Evolutionary conservation across 169 alveolate species (phyloP), one percentile per base, ranked within the genome.

Genomic region (Eimeria tenella): DNA sequence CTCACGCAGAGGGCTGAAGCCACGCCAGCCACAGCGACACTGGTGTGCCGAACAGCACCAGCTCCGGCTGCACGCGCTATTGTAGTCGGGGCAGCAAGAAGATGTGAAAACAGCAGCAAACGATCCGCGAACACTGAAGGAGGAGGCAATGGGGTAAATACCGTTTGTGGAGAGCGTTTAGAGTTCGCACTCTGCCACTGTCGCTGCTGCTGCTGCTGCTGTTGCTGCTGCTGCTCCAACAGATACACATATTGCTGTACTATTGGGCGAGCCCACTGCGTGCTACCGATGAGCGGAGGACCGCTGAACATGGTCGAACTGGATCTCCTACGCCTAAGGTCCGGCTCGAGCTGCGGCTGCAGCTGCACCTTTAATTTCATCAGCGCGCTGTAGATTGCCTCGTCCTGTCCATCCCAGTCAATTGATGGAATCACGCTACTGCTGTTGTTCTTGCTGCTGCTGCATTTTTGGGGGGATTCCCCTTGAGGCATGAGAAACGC

Each of bases 401-500:
- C 89, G 60, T 81, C 89, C 50, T 81, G 89, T 9, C 89, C 89
- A 62, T 81, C 73, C 89, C 89, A 81, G 89, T 81, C 89, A 25
- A 81, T n/a, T 49, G 89, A 53, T 15, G 74, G 55, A 19, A 70
- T 10, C 56, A 42, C n/a, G 74, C 74, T 23, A 53, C 74, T 81
- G 89, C 89, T 81, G 74, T 71, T 52, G 52, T 55, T 71, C 58
- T 55, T 71, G 55, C 55, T 31, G 82, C 21, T 71, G 56, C 23
- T 71, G 58, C 82, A 15, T 71, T 75, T 53, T 10, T 19, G 68
- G 60, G 70, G 53, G 11, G 15, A n/a, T 13, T 15, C n/a, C 31
- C 42, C 13, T 50, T 6, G 65, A 8, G 89, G 89, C 89, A 52
- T 0, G 15, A 81, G 74, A 6, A 81, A 23, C 23, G 89, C 55